phyloP scores from a whole-genome alignment of 768 basidiomycete genomes.

The Serendipita indica region DNA sequence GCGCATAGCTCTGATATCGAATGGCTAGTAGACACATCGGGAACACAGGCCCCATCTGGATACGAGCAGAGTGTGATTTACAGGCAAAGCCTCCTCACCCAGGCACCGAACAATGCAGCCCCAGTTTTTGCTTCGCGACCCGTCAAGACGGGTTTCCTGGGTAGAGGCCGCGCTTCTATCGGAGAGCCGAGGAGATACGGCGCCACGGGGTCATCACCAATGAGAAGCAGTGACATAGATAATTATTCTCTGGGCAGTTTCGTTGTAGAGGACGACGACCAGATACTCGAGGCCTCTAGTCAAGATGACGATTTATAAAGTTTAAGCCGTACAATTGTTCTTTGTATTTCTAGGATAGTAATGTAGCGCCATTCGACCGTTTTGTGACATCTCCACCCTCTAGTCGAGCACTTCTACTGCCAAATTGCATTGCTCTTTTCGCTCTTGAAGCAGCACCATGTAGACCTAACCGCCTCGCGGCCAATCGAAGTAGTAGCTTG shows the following conservation, averaged over 20 bases:
- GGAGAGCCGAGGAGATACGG: conserved; percentile 21
- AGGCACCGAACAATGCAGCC: conserved; percentile 31
- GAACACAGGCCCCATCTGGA: conserved; percentile 53
- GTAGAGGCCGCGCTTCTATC: conserved; percentile 25
- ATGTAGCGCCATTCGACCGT: neutral
- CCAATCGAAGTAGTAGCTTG: conserved; percentile 68
- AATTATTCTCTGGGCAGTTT: conserved; percentile 65
- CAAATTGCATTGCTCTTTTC: conserved; percentile 97
- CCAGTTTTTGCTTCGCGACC: conserved; percentile 46
- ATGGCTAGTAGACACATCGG: conserved; percentile 48
- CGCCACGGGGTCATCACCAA: conserved; percentile 36
- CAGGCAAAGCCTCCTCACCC: conserved; percentile 57
- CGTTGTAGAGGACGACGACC: conserved; percentile 64
- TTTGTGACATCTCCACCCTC: conserved; percentile 30
- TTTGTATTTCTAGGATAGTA: too few species aligned
- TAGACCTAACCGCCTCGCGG: conserved; percentile 59
- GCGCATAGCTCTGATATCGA: conserved; percentile 53
- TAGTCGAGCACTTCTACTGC: conserved; percentile 76
- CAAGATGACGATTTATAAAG: too few species aligned
- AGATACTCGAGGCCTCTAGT: conserved; percentile 25
- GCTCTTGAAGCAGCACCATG: conserved; percentile 57
- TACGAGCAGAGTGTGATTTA: conserved; percentile 64
- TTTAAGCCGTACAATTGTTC: too few species aligned
- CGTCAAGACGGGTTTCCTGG: conserved; percentile 21
- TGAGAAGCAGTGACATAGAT: conserved; percentile 38